Base-by-base conservation (phyloP, 176 grass and related monocot genomes). In the Triticum monococcum region DNA sequence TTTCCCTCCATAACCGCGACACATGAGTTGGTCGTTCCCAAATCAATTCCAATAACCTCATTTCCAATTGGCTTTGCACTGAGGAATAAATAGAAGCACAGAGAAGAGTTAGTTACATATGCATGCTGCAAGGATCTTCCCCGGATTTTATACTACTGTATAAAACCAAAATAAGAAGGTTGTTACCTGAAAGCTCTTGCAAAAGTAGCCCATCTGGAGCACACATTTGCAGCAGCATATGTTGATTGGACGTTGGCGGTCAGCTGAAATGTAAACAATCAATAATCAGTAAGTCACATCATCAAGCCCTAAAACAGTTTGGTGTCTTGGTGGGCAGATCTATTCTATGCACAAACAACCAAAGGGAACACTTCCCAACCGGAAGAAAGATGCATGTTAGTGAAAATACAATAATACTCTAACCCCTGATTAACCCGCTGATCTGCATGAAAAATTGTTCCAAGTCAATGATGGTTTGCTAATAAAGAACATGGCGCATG, bases 11-110 rank as follows among this genome's bases (percentile, higher is more conserved):
- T 90, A 78, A 90, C 63, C 64, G 83, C 79, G 13, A 90, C 71
- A 12, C 83, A 90, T 10, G 83, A 90, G 52, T 90, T 90, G 63
- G 88, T 90, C 16, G 88, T 86, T 78, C 88, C 88, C 63, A 90
- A 62, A 86, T 86, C 88, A 82, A 90, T 90, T 71, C 88, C 88
- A 71, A 90, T 90, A 56, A 90, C 84, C 40, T 86, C 84, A 83
- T 83, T 86, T 83, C 81, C 84, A 22, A 38, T 61, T 63, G 88
- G 64, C 59, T 83, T 86, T 72, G 79, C 74, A 46, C 79, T 90
- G 56, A 37, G 17, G 28, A 64, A 26, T 14, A 79, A 22, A 26
- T 14, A 79, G 14, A 64, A 52, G 18, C n/a, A 43, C 30, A 32
- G 0, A n/a, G 5, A 36, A 74, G 24, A 63, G 48, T 17, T 52